phyloP scores from a whole-genome alignment of 805 yeast genomes.

The Monosporozyma aquatica region DNA sequence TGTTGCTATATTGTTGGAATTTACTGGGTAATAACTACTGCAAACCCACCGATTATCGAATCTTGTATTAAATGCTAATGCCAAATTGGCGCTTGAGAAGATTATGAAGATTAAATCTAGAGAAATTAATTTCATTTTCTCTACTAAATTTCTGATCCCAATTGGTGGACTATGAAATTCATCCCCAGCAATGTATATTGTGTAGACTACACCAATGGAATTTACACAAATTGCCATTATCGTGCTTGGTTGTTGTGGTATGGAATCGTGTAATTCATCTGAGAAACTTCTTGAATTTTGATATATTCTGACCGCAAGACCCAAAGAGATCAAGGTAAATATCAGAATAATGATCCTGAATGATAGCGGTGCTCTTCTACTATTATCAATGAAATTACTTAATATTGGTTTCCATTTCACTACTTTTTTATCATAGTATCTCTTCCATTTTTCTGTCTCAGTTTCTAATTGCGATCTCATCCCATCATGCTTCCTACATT shows the following conservation, averaged over 20 bases:
- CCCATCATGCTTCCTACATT: background rate
- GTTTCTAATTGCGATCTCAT: constrained; percentile 10
- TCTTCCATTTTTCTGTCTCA: constrained; percentile 24
- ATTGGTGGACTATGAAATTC: constrained; percentile 89
- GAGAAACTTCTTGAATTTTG: constrained; percentile 26
- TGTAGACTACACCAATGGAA: constrained; percentile 64
- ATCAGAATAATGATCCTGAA: constrained; percentile 53
- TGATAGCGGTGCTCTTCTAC: constrained; percentile 73
- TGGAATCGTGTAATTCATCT: constrained; percentile 14
- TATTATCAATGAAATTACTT: constrained; percentile 51
- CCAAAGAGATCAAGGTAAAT: constrained; percentile 61
- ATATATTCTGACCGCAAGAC: constrained; percentile 56
- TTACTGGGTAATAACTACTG: constrained; percentile 15
- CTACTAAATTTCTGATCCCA: constrained; percentile 78
- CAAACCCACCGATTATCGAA: constrained; percentile 82
- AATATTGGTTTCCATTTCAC: constrained; percentile 57
- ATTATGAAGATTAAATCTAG: constrained; percentile 82
- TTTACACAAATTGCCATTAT: constrained; percentile 88
- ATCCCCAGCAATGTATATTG: constrained; percentile 76
- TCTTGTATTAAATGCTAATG: constrained; percentile 76
- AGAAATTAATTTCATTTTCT: constrained; percentile 71
- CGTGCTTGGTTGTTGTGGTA: constrained; percentile 78
- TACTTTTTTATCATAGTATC: constrained; percentile 41
- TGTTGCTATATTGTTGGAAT: background rate
- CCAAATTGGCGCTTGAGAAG: constrained; percentile 77